These are phyloP conservation scores for Teratosphaeriaceae sp. DNA, from an alignment of 2,329 filamentous ascomycete genomes.

Conservation along the genomic window DNA sequence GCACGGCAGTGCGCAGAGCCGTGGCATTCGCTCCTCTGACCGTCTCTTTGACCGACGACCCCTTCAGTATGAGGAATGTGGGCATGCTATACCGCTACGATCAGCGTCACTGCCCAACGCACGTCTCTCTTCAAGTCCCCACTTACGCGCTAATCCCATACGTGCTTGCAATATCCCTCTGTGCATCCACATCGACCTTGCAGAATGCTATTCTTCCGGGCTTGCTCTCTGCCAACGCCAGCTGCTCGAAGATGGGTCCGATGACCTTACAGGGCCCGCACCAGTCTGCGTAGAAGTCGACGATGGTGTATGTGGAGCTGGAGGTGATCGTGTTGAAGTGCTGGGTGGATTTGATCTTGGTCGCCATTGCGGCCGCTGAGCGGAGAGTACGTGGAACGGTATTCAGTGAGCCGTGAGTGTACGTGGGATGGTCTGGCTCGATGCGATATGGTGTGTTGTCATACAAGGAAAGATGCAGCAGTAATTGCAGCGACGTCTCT, in stretches of 20 bases:
- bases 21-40: slow-evolving; percentile 44
- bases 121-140: background rate
- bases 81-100: slow-evolving; percentile 33
- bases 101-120: slow-evolving; percentile 9
- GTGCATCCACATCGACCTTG: slow-evolving; percentile 51
- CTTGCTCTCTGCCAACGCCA: slow-evolving; percentile 45
- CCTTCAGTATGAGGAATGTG: slow-evolving; percentile 44
- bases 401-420: too few species aligned
- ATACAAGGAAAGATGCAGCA: too few species aligned
- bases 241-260: slow-evolving; percentile 44
- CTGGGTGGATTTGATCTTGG: slow-evolving; percentile 20
- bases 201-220: slow-evolving; percentile 43
- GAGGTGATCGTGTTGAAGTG: slow-evolving; percentile 26
- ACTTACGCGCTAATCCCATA: slow-evolving; percentile 41
- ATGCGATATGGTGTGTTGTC: too few species aligned
- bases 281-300: slow-evolving; percentile 39
- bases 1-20: slow-evolving; percentile 40
- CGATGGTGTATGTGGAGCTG: slow-evolving; percentile 27
- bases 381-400: background rate
- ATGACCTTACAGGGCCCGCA: slow-evolving; percentile 53
- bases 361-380: background rate
- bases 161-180: slow-evolving; percentile 43
- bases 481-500: too few species aligned
- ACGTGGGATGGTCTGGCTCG: too few species aligned
- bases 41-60: slow-evolving; percentile 37